Evolutionary conservation across 192 early-diverging fungal genomes (phyloP), one percentile per base, ranked within the genome.

Genomic region (Backusella luteola): DNA sequence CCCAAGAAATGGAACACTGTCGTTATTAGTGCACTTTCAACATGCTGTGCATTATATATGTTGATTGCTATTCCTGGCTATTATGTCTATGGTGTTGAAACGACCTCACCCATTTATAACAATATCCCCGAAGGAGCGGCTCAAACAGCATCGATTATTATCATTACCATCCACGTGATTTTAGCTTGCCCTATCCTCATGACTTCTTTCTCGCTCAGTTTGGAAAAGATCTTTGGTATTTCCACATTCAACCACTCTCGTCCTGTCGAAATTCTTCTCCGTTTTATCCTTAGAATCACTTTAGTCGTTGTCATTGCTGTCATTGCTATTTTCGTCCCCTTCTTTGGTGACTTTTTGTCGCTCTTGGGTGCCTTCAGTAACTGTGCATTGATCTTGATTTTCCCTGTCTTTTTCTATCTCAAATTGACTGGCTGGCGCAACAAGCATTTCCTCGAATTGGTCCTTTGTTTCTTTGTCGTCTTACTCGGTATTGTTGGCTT

Each of bases 111-210:
- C 2, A 90, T 93, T 35, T 85, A 91, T 34, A 82, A 88, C 68
- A 93, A 88, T 36, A 82, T 95, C 11, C 90, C 91, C 0, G 76
- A 81, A 39, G 90, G 90, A 12, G 83, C 80, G 0, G 77, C 84
- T n/a, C 84, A 89, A 0, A 91, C 86, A 1, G 85, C 91, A 1
- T 83, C 90, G n/a, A 89, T 91, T 73, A 85, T 89, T 34, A 84
- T 96, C 69, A 93, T 96, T 39, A 93, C 90, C 0, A 46, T 88
- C 3, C 94, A 96, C 71, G 94, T 96, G 1, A 81, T 96, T 17
- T 85, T 96, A 14, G 94, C 94, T 0, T 87, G 87, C 34, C 94
- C 94, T 2, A 89, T 96, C 42, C 80, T 94, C 42, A 68, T 96
- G n/a, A 89, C 91, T 6, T 90, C 90, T 6, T 89, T 93, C 29